Conservation (phyloP, 208 protist species). For the Leishmania lainsoni region DNA sequence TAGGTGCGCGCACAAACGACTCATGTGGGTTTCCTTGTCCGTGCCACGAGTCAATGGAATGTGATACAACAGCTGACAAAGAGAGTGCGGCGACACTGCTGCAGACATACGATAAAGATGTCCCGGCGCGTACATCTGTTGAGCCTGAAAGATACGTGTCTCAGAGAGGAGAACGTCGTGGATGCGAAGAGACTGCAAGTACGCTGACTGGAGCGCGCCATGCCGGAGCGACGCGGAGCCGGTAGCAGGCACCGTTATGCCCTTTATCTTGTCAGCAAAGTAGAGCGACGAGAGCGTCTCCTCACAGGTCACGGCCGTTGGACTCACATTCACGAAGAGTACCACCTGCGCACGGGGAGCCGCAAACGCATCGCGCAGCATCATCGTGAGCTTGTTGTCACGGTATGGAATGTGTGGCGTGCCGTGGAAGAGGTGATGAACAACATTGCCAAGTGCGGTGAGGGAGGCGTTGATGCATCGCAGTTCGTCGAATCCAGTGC, state of each 20-base stretch:
- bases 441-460: constrained; percentile 89
- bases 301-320: constrained; percentile 56
- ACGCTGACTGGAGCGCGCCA: constrained; percentile 31
- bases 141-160: constrained; percentile 40
- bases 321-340: constrained; percentile 83
- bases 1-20: not conserved
- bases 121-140: constrained; percentile 26
- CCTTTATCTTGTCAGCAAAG: constrained; percentile 88
- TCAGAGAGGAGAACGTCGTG: constrained; percentile 59
- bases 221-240: constrained; percentile 8
- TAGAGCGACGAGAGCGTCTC: constrained; percentile 84
- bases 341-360: constrained; percentile 53
- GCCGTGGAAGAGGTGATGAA: constrained; percentile 64
- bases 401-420: constrained; percentile 80
- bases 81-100: too few relatives aligned
- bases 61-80: not conserved
- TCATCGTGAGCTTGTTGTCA: constrained; percentile 83
- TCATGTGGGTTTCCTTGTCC: not conserved
- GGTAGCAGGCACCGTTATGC: constrained; percentile 29
- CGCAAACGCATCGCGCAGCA: constrained; percentile 81
- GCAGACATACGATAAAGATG: not conserved
- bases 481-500: constrained; percentile 74
- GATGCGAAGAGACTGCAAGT: constrained; percentile 37
- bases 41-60: not conserved
- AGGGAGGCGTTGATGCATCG: constrained; percentile 91